Evolutionary conservation across 2,329 filamentous ascomycete species (phyloP).

Genomic region (Phialemoniopsis sp.): DNA sequence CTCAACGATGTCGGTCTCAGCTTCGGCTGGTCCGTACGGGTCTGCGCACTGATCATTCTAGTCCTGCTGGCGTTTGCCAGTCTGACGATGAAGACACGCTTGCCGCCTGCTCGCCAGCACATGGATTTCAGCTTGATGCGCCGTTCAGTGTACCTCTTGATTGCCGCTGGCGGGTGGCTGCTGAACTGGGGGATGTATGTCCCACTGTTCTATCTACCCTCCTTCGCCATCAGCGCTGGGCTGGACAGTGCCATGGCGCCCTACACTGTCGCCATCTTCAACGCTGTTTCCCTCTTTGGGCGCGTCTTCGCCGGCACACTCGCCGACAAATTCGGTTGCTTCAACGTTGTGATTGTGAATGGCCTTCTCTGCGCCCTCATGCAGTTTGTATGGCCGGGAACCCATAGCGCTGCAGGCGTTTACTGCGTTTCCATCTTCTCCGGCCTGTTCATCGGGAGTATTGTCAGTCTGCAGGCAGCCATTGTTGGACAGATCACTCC

Average conservation of each 20-base stretch:
- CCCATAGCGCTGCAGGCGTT: constrained; percentile 45
- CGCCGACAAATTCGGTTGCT: constrained; percentile 41
- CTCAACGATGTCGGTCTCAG: constrained; percentile 2
- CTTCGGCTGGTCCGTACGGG: constrained; percentile 8
- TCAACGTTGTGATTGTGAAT: constrained; percentile 56
- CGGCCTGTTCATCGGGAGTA: constrained; percentile 20
- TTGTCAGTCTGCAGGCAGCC: constrained; percentile 30
- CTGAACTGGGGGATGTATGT: constrained; percentile 11
- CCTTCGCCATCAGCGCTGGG: constrained; percentile 49
- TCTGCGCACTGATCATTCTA: constrained; percentile 6
- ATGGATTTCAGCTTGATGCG: constrained; percentile 22
- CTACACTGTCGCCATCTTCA: constrained; percentile 64
- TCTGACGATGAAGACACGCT: constrained; percentile 10
- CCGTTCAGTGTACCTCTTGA: constrained; percentile 20
- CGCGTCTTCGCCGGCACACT: constrained; percentile 51
- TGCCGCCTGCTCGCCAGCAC: constrained; percentile 5
- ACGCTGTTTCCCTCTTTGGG: constrained; percentile 55
- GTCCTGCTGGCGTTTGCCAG: constrained; percentile 28
- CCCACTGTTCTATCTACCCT: constrained; percentile 56
- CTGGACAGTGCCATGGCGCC: constrained; percentile 54
- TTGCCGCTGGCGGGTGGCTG: constrained; percentile 9
- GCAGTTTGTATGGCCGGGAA: constrained; percentile 53
- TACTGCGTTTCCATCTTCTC: constrained; percentile 20
- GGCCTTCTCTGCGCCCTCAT: constrained; percentile 52
- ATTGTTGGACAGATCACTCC: constrained; percentile 15